A percentile compares a stretch with the other conserved stretches of the same genome.
Conservation (phyloP, 176 grass and related monocot genomes). For the Ampelocalamus luodianensis region DNA sequence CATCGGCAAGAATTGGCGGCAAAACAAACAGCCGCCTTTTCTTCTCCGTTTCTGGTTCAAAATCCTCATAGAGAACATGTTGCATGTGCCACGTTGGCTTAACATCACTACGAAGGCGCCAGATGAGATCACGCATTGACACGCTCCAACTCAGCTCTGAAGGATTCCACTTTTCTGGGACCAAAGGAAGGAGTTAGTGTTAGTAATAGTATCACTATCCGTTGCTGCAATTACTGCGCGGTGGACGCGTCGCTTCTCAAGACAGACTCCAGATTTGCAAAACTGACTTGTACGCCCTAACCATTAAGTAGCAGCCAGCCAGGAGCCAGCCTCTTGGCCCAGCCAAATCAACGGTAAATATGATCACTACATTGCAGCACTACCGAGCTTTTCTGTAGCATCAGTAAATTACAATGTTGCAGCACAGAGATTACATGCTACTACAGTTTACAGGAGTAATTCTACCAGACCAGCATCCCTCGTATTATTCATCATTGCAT, state of each 20-base stretch:
- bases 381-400: neutral
- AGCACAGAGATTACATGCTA: neutral
- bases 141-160: neutral
- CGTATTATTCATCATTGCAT: neutral
- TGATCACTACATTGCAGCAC: neutral
- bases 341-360: neutral
- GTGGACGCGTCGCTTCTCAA: neutral
- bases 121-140: neutral
- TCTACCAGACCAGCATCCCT: neutral
- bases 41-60: neutral
- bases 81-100: neutral
- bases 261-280: neutral
- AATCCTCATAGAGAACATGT: neutral
- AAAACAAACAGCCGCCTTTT: too few species aligned
- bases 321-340: neutral
- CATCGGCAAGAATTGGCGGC: too few species aligned
- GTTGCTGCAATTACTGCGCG: conserved; percentile 40
- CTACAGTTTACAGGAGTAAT: neutral
- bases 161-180: neutral
- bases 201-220: conserved; percentile 27
- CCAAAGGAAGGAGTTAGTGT: neutral
- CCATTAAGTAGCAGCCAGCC: conserved; percentile 13
- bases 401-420: neutral
- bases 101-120: neutral
- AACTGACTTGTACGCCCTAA: conserved; percentile 14